Conservation (phyloP, 2,329 filamentous ascomycete species). For the Didymellaceae sp. region DNA sequence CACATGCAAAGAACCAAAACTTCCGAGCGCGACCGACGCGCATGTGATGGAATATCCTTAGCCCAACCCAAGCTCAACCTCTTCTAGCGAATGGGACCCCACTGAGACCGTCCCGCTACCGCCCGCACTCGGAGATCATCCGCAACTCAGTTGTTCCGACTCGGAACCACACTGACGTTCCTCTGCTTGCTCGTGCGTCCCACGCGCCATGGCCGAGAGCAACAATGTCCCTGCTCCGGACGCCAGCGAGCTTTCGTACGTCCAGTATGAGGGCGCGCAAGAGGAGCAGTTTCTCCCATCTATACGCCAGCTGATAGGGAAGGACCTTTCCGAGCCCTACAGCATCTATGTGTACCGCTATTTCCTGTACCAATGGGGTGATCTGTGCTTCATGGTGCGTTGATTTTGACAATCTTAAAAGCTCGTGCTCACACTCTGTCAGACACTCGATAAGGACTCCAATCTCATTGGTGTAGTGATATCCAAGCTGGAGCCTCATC, state of each 20-base stretch:
- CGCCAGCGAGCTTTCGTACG: conserved; percentile 53
- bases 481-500: conserved; percentile 91
- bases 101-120: conserved; percentile 3
- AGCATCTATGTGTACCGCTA: conserved; percentile 99
- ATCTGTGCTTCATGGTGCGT: conserved; percentile 90
- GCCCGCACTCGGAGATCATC: conserved; percentile 2
- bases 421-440: not conserved
- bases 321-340: conserved; percentile 96
- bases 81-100: conserved; percentile 1
- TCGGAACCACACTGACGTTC: conserved; percentile 7
- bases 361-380: conserved; percentile 96
- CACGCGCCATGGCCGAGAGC: conserved; percentile 11
- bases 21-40: conserved; percentile 3
- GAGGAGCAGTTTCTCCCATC: conserved; percentile 76
- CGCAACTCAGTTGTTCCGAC: conserved; percentile 7
- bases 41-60: conserved; percentile 10
- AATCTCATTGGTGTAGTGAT: conserved; percentile 89
- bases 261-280: conserved; percentile 65
- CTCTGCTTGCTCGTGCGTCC: not conserved
- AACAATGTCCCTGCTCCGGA: not conserved
- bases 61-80: not conserved
- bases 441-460: conserved; percentile 46
- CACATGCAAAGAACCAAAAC: conserved; percentile 9
- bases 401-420: not conserved
- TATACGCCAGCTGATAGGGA: conserved; percentile 91